Evolutionary conservation across 1,139 yeast genomes (phyloP).

Genomic region (Suhomyces chickasaworum): DNA sequence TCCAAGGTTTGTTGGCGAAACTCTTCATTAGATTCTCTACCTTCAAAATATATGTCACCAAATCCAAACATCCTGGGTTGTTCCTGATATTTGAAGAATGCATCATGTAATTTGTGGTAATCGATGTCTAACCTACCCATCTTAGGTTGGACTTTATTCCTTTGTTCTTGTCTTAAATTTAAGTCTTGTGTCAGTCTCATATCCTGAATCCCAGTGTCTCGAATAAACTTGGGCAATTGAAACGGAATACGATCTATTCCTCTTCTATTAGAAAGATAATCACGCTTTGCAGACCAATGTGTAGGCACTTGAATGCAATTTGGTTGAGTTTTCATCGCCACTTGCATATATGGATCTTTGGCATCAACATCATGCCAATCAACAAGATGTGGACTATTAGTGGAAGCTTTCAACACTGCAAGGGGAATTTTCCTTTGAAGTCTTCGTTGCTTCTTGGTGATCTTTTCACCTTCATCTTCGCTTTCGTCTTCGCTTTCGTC

Average conservation of each 20-base stretch:
- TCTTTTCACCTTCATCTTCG: conserved; percentile 11
- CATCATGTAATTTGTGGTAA: conserved; percentile 78
- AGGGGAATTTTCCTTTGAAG: conserved; percentile 62
- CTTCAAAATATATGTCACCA: conserved; percentile 85
- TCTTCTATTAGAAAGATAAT: conserved; percentile 70
- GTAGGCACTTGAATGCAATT: conserved; percentile 76
- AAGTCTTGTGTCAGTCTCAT: conserved; percentile 68
- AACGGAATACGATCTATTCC: conserved; percentile 76
- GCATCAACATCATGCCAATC: conserved; percentile 92
- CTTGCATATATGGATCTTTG: conserved; percentile 68
- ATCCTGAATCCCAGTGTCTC: conserved; percentile 83
- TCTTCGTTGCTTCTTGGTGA: conserved; percentile 48
- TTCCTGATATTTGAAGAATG: conserved; percentile 80
- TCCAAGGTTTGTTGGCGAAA: conserved; percentile 35
- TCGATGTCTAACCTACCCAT: conserved; percentile 87
- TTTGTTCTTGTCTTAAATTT: conserved; percentile 69
- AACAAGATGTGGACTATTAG: conserved; percentile 67
- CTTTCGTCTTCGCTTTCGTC: conserved; percentile 13
- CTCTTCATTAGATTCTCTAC: conserved; percentile 61
- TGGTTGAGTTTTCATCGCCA: conserved; percentile 63
- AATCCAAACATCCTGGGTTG: conserved; percentile 66
- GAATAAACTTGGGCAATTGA: conserved; percentile 74
- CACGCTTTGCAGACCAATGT: conserved; percentile 79
- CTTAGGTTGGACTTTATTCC: conserved; percentile 89
- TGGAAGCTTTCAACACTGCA: conserved; percentile 63